These are phyloP conservation scores for Polytrichum commune DNA, from an alignment of 225 moss, liverwort and hornwort species.

Conservation along the genomic window DNA sequence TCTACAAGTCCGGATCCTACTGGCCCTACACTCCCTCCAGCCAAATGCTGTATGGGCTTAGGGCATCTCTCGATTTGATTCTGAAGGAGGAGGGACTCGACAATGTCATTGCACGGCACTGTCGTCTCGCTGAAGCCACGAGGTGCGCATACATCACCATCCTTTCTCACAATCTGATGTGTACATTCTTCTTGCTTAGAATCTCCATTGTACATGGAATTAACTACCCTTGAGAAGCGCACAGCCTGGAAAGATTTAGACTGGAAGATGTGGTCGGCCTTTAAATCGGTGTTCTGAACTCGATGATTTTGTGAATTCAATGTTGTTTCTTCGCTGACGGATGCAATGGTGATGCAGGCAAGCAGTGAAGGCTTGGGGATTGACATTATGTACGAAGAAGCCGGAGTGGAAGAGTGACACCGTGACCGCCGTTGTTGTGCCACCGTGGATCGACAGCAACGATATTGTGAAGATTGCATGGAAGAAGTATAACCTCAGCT, in stretches of 20 bases:
- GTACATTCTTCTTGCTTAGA: no score
- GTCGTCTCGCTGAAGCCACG: constrained; percentile 73
- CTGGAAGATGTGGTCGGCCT: neutral
- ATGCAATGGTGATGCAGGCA: constrained; percentile 27
- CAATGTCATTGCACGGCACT: constrained; percentile 74
- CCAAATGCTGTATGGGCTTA: constrained; percentile 80
- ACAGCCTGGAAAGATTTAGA: no score
- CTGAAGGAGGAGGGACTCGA: constrained; percentile 81
- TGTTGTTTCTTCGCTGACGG: no score
- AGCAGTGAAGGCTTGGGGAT: constrained; percentile 88
- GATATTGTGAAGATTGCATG: constrained; percentile 76
- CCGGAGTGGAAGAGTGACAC: constrained; percentile 77
- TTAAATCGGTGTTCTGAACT: neutral
- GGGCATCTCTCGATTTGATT: constrained; percentile 75
- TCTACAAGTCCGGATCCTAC: constrained; percentile 57
- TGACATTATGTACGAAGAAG: constrained; percentile 62
- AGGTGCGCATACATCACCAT: constrained; percentile 26
- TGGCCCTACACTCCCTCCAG: constrained; percentile 89
- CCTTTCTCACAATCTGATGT: no score
- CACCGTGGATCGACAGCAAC: constrained; percentile 55
- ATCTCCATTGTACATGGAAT: no score
- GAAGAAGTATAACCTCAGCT: constrained; percentile 91
- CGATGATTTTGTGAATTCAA: neutral
- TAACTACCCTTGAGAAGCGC: no score
- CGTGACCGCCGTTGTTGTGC: constrained; percentile 82